Evolutionary conservation across 352 stramenopile genomes (phyloP).

Genomic region (Globisporangium orthogonon): DNA sequence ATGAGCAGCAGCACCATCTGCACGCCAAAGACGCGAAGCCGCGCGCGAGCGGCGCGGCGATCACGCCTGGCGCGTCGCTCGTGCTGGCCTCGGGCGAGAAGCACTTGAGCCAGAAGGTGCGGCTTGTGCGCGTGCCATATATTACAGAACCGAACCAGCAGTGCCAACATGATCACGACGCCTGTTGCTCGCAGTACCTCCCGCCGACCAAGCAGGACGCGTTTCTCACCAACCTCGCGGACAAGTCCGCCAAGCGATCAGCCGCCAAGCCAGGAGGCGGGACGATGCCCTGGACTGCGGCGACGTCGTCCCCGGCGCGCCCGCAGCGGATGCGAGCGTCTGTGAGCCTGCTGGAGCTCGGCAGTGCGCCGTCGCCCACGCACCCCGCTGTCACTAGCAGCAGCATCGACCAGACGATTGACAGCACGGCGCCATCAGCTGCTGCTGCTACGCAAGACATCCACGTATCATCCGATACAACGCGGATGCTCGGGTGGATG

Average conservation of each 20-base stretch:
- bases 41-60: conserved; percentile 8
- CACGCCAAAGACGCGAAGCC: conserved; percentile 6
- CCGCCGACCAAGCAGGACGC: conserved; percentile 1
- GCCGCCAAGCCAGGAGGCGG: background rate
- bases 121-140: background rate
- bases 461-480: background rate
- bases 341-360: conserved; percentile 5
- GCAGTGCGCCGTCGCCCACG: conserved; percentile 6
- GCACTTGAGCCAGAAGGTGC: conserved; percentile 10
- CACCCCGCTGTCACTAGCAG: background rate
- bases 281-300: background rate
- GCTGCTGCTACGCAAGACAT: background rate
- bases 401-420: background rate
- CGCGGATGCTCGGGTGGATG: conserved; percentile 6
- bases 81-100: background rate
- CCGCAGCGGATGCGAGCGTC: conserved; percentile 3
- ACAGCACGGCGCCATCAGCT: background rate
- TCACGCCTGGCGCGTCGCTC: conserved; percentile 12
- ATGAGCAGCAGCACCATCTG: background rate
- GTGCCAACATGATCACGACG: background rate
- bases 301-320: background rate
- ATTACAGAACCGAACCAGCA: too few relatives aligned
- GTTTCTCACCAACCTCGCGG: background rate
- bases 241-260: background rate
- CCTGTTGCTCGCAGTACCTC: background rate